phyloP scores from a whole-genome alignment of 768 basidiomycete genomes.

The Suillus plorans region DNA sequence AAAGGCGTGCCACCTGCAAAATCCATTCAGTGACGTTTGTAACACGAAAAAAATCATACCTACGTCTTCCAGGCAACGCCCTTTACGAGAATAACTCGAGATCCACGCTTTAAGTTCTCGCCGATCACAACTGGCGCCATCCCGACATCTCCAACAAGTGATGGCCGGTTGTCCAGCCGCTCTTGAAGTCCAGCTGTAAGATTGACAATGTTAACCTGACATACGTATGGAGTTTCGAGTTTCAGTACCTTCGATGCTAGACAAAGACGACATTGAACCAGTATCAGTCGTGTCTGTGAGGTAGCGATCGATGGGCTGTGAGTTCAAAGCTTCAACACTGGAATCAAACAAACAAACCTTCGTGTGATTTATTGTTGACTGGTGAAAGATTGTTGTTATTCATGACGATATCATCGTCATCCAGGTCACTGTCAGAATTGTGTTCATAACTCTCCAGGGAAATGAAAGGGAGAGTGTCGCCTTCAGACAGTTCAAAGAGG shows the following conservation, averaged over 20 bases:
- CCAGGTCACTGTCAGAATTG: not conserved
- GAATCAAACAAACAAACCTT: not conserved
- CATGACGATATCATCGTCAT: not conserved
- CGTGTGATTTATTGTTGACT: not conserved
- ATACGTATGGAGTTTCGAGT: too few relatives aligned
- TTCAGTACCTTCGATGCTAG: constrained; percentile 4
- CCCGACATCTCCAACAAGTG: not conserved
- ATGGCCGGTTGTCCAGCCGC: not conserved
- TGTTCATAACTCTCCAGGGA: not conserved
- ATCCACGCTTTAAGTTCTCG: not conserved
- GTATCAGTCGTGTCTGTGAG: not conserved
- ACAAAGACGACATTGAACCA: not conserved
- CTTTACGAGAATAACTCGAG: constrained; percentile 8
- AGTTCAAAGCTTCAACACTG: not conserved
- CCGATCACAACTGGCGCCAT: not conserved
- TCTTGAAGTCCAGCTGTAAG: not conserved
- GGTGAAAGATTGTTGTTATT: not conserved
- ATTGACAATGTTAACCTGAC: not conserved
- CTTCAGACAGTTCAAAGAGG: not conserved
- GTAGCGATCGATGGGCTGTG: not conserved
- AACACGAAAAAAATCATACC: not conserved
- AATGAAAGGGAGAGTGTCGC: not conserved
- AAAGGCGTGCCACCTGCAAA: constrained; percentile 8
- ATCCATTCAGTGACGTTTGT: not conserved
- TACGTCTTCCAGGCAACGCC: constrained; percentile 11